These are phyloP conservation scores for Globisporangium rhizosaccharum DNA, from an alignment of 352 stramenopile species.

Conservation along the genomic window DNA sequence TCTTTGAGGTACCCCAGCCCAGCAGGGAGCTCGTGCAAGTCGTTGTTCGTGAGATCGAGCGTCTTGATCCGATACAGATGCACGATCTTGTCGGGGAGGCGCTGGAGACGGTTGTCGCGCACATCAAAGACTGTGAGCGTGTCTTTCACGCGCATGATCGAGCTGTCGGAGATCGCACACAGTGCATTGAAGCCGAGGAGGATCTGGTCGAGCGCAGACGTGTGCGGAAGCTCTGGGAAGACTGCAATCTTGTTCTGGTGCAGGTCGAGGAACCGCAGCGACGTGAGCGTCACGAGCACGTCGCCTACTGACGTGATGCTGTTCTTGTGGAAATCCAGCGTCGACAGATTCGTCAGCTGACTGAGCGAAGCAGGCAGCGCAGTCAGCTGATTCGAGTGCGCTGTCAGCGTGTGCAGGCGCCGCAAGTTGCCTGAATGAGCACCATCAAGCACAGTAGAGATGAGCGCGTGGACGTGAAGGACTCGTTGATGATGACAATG, in stretches of 20 bases:
- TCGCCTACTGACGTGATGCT: slow-evolving; percentile 27
- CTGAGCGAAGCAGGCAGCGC: slow-evolving; percentile 46
- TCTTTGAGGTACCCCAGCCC: slow-evolving; percentile 73
- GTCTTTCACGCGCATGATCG: slow-evolving; percentile 47
- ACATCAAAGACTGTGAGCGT: slow-evolving; percentile 71
- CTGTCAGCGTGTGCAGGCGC: slow-evolving; percentile 49
- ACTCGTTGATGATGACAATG: too few relatives aligned
- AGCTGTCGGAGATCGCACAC: slow-evolving; percentile 31
- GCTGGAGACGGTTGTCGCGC: slow-evolving; percentile 73
- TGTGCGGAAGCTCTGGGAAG: slow-evolving; percentile 53
- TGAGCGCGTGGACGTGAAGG: too few relatives aligned
- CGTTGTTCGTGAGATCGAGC: slow-evolving; percentile 82
- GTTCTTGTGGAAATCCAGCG: slow-evolving; percentile 77
- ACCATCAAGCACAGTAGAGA: neutral
- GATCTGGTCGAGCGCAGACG: slow-evolving; percentile 54
- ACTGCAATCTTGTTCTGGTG: slow-evolving; percentile 62
- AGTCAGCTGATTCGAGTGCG: slow-evolving; percentile 55
- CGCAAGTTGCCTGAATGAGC: slow-evolving; percentile 23
- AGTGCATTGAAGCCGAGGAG: slow-evolving; percentile 74
- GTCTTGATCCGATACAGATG: slow-evolving; percentile 72
- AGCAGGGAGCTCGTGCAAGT: slow-evolving; percentile 62
- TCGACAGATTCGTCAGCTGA: slow-evolving; percentile 36
- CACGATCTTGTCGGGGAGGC: slow-evolving; percentile 47
- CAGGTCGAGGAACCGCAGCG: slow-evolving; percentile 63
- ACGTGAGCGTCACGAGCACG: slow-evolving; percentile 24